Conservation (phyloP, 192 early-diverging fungal genomes). For the Glomus cerebriforme region DNA sequence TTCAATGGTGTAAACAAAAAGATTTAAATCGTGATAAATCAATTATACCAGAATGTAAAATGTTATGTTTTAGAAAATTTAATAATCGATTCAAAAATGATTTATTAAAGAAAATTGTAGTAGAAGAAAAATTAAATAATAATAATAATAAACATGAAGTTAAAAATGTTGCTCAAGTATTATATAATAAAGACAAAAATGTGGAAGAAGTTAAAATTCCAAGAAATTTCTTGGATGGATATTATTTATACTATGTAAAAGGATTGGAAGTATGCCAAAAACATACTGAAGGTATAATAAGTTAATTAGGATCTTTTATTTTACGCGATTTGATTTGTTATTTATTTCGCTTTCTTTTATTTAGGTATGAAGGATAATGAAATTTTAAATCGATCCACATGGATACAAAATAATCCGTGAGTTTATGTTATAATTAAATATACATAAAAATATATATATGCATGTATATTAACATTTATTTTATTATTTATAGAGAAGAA, state of each 20-base stretch:
- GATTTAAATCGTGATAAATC: slow-evolving; percentile 9
- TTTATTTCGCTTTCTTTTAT: background rate
- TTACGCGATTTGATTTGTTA: background rate
- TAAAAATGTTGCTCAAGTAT: background rate
- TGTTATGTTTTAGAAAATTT: slow-evolving; percentile 41
- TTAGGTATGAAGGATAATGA: slow-evolving; percentile 32
- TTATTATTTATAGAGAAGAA: slow-evolving; percentile 24
- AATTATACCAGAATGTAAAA: slow-evolving; percentile 35
- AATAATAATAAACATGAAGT: background rate
- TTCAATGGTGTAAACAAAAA: slow-evolving; percentile 31
- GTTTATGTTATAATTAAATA: background rate
- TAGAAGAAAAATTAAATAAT: background rate
- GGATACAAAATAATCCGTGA: background rate
- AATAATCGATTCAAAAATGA: slow-evolving; percentile 2
- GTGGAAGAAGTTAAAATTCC: background rate
- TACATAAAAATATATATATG: background rate
- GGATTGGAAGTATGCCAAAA: slow-evolving; percentile 29
- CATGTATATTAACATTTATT: background rate
- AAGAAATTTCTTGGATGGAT: slow-evolving; percentile 43
- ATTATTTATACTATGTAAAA: slow-evolving; percentile 36
- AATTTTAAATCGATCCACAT: background rate
- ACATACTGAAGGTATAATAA: slow-evolving; percentile 35
- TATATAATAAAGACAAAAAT: background rate
- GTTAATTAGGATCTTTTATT: background rate
- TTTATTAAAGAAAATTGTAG: background rate